Evolutionary conservation across 345 rosid genomes (phyloP).

Genomic region (Garcia nutans): DNA sequence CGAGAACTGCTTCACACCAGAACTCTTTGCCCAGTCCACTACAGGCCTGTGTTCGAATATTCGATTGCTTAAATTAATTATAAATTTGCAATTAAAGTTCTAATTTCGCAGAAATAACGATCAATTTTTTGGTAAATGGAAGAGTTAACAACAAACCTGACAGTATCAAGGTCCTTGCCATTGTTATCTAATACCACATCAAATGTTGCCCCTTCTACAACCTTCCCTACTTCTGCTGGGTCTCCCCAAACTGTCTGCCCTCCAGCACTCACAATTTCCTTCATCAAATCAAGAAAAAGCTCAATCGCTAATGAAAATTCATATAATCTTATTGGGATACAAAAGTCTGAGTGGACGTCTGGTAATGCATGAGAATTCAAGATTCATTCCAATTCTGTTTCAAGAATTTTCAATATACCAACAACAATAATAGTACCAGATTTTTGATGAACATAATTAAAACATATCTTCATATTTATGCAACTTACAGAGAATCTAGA

Average conservation of each 20-base stretch:
- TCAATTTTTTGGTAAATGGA: neutral
- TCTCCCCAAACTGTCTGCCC: constrained; percentile 92
- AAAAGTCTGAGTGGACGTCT: too few species aligned
- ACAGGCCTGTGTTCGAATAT: constrained; percentile 54
- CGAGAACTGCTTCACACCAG: constrained; percentile 78
- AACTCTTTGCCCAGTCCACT: constrained; percentile 83
- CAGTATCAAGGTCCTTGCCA: constrained; percentile 83
- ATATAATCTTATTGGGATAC: too few species aligned
- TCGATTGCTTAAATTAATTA: neutral
- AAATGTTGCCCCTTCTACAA: constrained; percentile 58
- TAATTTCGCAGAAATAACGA: too few species aligned
- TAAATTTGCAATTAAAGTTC: neutral
- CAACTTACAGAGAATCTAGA: constrained; percentile 66
- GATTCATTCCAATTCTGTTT: too few species aligned
- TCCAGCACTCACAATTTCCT: constrained; percentile 90
- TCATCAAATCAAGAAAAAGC: neutral
- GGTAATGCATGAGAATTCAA: too few species aligned
- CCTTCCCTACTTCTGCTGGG: constrained; percentile 69
- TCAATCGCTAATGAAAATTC: neutral
- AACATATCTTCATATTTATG: neutral
- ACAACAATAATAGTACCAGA: too few species aligned
- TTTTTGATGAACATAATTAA: too few species aligned
- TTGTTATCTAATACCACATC: constrained; percentile 94
- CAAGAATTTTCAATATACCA: too few species aligned
- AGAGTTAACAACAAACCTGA: constrained; percentile 47